These are phyloP conservation scores for Plectranthus barbatus DNA, from an alignment of 257 asterid species.

Conservation along the genomic window DNA sequence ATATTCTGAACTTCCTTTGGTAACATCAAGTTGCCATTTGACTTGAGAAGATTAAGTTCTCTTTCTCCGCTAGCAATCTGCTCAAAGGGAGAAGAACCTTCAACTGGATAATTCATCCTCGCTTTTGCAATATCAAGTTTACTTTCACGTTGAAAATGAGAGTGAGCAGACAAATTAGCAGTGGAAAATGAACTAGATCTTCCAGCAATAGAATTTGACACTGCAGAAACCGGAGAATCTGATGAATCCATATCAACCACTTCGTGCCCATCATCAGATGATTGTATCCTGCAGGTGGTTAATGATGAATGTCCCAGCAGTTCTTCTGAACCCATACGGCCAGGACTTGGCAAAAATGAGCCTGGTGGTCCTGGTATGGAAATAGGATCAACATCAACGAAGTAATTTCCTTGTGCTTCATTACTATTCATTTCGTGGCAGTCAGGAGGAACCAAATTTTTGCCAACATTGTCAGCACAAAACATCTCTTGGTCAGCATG, in stretches of 20 bases:
- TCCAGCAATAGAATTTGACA: constrained; percentile 40
- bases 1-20: constrained; percentile 30
- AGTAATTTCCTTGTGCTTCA: constrained; percentile 49
- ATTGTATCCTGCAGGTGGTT: constrained; percentile 61
- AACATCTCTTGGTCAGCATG: constrained; percentile 40
- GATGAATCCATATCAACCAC: constrained; percentile 54
- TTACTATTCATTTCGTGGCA: constrained; percentile 25
- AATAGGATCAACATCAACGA: constrained; percentile 65
- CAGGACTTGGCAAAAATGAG: constrained; percentile 86
- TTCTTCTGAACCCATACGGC: constrained; percentile 71
- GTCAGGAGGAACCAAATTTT: constrained; percentile 20
- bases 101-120: constrained; percentile 24
- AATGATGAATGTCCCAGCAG: constrained; percentile 72
- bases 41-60: constrained; percentile 20
- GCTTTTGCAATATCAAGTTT: constrained; percentile 19
- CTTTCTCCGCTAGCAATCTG: constrained; percentile 20
- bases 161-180: constrained; percentile 25
- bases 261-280: constrained; percentile 64
- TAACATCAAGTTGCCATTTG: constrained; percentile 14
- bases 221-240: constrained; percentile 66
- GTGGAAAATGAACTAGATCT: constrained; percentile 43
- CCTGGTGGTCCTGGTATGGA: constrained; percentile 97
- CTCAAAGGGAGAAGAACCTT: constrained; percentile 20
- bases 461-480: constrained; percentile 25
- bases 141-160: constrained; percentile 22